Percentiles rank a stretch among this genome's conserved stretches.
Conservation (phyloP, 2,329 filamentous ascomycete genomes). For the Zasmidium citrigriseum region DNA sequence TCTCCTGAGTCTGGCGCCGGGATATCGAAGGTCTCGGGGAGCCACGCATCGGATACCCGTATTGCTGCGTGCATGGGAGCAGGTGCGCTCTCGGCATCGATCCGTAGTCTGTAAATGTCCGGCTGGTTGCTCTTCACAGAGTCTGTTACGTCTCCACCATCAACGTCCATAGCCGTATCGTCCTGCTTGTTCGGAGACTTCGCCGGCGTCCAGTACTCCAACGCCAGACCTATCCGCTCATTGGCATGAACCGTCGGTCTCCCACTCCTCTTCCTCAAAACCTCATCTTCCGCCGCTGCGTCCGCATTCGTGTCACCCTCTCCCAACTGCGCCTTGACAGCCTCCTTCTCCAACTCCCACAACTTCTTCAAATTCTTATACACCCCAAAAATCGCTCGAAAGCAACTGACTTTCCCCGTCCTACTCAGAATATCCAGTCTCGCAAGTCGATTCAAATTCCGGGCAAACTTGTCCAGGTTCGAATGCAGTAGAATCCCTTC, state of each 20-base stretch:
- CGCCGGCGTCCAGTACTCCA: conserved; percentile 68
- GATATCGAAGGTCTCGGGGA: conserved; percentile 70
- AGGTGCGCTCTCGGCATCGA: conserved; percentile 61
- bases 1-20: conserved; percentile 60
- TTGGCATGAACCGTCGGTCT: conserved; percentile 70
- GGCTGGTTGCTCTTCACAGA: not conserved
- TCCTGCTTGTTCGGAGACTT: conserved; percentile 36
- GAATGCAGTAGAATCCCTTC: conserved; percentile 67
- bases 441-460: conserved; percentile 70
- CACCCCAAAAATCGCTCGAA: conserved; percentile 73
- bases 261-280: conserved; percentile 70
- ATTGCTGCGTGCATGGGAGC: conserved; percentile 59
- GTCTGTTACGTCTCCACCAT: conserved; percentile 13
- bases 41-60: conserved; percentile 72
- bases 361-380: conserved; percentile 69
- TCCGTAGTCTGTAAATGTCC: conserved; percentile 65
- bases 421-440: conserved; percentile 70
- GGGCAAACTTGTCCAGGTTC: conserved; percentile 68
- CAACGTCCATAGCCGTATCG: conserved; percentile 37
- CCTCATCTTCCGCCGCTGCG: conserved; percentile 47
- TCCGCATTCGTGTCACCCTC: conserved; percentile 32
- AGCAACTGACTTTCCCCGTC: conserved; percentile 65
- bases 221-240: conserved; percentile 65
- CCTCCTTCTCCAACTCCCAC: conserved; percentile 69
- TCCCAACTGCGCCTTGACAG: conserved; percentile 46